Conservation (phyloP, 805 yeast genomes). For the Saturnispora gosingensis region DNA sequence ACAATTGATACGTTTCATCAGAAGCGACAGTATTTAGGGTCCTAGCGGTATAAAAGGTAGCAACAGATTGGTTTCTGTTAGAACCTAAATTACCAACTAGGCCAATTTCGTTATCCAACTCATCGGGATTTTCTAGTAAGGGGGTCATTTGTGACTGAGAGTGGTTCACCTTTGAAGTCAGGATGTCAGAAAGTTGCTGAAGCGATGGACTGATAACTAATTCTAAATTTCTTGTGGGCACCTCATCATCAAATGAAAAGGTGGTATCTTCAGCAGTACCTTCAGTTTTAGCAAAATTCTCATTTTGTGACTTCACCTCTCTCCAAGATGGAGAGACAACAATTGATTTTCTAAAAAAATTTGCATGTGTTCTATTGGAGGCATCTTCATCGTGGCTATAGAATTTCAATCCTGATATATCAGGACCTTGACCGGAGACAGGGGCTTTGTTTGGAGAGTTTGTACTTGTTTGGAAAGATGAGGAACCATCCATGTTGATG, state of each 20-base stretch:
- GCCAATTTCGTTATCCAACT: constrained; percentile 10
- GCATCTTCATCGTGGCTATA: constrained; percentile 19
- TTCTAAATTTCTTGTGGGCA: constrained; percentile 25
- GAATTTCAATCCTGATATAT: constrained; percentile 12
- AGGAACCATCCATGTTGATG: constrained; percentile 24
- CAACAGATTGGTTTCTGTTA: constrained; percentile 18
- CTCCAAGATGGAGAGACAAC: constrained; percentile 27
- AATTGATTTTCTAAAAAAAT: constrained; percentile 25
- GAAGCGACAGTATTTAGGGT: constrained; percentile 21
- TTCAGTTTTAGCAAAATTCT: background rate
- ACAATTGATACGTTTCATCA: constrained; percentile 6
- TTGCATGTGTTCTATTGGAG: constrained; percentile 24
- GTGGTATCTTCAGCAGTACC: constrained; percentile 2
- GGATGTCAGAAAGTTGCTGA: constrained; percentile 26
- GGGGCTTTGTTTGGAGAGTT: constrained; percentile 19
- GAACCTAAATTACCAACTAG: background rate
- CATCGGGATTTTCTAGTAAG: constrained; percentile 14
- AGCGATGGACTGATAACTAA: constrained; percentile 31
- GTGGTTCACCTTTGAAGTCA: constrained; percentile 20
- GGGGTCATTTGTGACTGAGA: constrained; percentile 8
- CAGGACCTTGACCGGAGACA: background rate
- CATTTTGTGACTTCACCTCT: constrained; percentile 15
- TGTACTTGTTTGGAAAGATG: constrained; percentile 31
- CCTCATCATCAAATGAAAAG: constrained; percentile 14
- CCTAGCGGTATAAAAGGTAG: constrained; percentile 23